Percentiles rank a stretch among this genome's conserved stretches.
Evolutionary conservation across 1,139 yeast species (phyloP).

Genomic region (Blastobotrys persicus): DNA sequence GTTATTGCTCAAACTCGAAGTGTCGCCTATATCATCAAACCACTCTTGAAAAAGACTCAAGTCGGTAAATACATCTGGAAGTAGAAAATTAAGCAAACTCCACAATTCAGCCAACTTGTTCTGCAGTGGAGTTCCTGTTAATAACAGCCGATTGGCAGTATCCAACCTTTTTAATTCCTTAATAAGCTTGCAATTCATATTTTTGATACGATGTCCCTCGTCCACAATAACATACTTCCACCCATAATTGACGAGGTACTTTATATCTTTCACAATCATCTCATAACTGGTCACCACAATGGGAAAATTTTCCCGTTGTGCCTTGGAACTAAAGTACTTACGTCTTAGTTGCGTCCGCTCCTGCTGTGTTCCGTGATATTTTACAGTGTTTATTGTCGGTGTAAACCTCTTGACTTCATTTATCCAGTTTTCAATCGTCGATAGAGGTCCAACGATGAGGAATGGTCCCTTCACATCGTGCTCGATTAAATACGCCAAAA

Average conservation of each 20-base stretch:
- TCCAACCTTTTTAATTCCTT: slow-evolving; percentile 63
- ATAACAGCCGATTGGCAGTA: slow-evolving; percentile 60
- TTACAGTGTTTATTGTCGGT: slow-evolving; percentile 57
- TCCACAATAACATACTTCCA: slow-evolving; percentile 94
- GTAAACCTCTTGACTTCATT: slow-evolving; percentile 70
- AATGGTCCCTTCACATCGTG: slow-evolving; percentile 83
- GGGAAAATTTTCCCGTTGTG: slow-evolving; percentile 10
- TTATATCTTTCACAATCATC: slow-evolving; percentile 64
- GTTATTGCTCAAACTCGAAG: slow-evolving; percentile 41
- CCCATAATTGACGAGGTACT: slow-evolving; percentile 47
- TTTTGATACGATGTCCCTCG: slow-evolving; percentile 91
- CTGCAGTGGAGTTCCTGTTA: slow-evolving; percentile 94
- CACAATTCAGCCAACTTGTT: slow-evolving; percentile 85
- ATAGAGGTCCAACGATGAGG: slow-evolving; percentile 80
- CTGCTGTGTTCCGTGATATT: slow-evolving; percentile 64
- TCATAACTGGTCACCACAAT: slow-evolving; percentile 83
- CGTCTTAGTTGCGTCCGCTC: slow-evolving; percentile 48
- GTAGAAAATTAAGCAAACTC: slow-evolving; percentile 82
- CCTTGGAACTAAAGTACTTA: slow-evolving; percentile 33
- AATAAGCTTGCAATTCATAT: slow-evolving; percentile 72
- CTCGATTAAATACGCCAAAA: slow-evolving; percentile 73
- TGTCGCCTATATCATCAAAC: slow-evolving; percentile 72
- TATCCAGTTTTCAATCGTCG: slow-evolving; percentile 84
- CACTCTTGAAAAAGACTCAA: slow-evolving; percentile 85
- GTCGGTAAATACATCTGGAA: slow-evolving; percentile 92